Evolutionary conservation across 192 early-diverging fungal genomes (phyloP).

Genomic region (Linnemannia hyalina): DNA sequence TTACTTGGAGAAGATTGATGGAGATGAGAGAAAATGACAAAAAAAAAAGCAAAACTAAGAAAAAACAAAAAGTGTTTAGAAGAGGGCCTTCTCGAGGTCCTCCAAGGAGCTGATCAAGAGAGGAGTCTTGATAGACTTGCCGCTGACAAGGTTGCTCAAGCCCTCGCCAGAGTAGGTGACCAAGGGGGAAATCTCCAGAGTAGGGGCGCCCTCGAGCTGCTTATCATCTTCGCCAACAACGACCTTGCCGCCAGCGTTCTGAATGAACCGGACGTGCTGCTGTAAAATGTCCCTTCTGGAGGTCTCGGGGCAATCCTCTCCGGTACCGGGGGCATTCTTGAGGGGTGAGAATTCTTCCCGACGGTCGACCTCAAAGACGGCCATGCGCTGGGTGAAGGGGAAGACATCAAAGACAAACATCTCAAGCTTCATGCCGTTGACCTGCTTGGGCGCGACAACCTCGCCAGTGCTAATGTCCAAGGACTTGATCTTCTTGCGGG

Average conservation of each 20-base stretch:
- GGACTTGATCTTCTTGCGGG: conserved; percentile 98
- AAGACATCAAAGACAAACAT: conserved; percentile 99
- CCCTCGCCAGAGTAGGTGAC: conserved; percentile 96
- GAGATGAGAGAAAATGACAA: not conserved
- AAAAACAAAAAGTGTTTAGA: conserved; percentile 15
- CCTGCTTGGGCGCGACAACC: conserved; percentile 75
- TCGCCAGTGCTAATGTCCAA: conserved; percentile 84
- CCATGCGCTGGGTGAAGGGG: conserved; percentile 88
- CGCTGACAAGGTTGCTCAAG: conserved; percentile 76
- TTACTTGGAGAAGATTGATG: not conserved
- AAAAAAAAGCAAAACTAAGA: not conserved
- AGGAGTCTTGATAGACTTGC: conserved; percentile 77
- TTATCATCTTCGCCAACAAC: conserved; percentile 62
- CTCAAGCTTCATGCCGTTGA: conserved; percentile 99
- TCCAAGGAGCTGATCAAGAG: conserved; percentile 34
- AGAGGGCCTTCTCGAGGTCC: conserved; percentile 41
- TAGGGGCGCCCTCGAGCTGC: conserved; percentile 51
- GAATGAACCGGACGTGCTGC: conserved; percentile 90
- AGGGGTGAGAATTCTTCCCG: conserved; percentile 97
- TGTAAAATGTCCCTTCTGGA: conserved; percentile 88
- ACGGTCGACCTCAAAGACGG: conserved; percentile 93
- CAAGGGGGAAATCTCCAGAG: conserved; percentile 91
- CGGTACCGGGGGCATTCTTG: conserved; percentile 96
- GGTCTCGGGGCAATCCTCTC: conserved; percentile 93
- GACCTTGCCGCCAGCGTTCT: conserved; percentile 87